Evolutionary conservation across 2,329 filamentous ascomycete genomes (phyloP), one percentile per base, ranked within the genome.

Genomic region (Bipolaris gigantea): DNA sequence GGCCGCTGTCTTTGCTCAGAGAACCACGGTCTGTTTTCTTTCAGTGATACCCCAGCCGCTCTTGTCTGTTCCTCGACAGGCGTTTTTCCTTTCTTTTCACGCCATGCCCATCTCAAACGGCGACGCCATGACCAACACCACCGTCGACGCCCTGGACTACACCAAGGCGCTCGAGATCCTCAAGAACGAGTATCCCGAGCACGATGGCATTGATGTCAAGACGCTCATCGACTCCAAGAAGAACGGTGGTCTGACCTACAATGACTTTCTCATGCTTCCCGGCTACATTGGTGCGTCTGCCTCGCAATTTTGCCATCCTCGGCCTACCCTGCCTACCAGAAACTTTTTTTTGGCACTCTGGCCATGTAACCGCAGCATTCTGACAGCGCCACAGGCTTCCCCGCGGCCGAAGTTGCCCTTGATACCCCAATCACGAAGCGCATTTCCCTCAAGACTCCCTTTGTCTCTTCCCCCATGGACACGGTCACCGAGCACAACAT

Each of bases 401-500:
- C 94, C 61, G 94, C 95, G 70, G 91, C 90, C 47, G 89, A 90
- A 61, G 94, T 97, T 63, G 80, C 80, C 44, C 87, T 99, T 58
- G 94, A 97, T 67, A 91, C 93, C 33, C 91, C 91, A 55, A 84
- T 99, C 70, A 99, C 94, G 66, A 96, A 95, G 85, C 87, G 91
- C 71, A 96, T 99, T 77, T 87, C 90, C 33, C 83, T 99, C 75
- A 99, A 97, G 85, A 95, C 92, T 6, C 94, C 94, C 56, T 92
- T 99, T 72, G 85, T 97, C 63, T 99, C 94, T 42, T 97, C 94
- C 35, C 94, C 95, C 70, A 99, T 99, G 94, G 94, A 99, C 81
- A 99, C 94, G 9, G 94, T 99, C 75, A 99, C 95, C 39, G 94
- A 99, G 81, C 90, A 96, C 80, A 93, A 96, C 76, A 99, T 99